Conservation (phyloP, 345 rosid genomes). For the Aquilaria sinensis region DNA sequence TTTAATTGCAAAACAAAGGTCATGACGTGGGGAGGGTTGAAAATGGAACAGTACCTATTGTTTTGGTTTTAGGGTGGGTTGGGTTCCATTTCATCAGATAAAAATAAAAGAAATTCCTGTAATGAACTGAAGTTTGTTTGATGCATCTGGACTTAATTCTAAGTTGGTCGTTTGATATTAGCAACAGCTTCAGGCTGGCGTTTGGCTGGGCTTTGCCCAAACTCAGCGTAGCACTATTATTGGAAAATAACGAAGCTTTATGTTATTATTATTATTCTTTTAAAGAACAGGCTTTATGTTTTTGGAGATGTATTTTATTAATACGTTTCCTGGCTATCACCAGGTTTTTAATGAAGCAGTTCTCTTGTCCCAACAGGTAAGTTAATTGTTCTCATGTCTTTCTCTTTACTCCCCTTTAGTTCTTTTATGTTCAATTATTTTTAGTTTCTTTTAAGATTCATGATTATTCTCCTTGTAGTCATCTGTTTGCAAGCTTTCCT, state of each 20-base stretch:
- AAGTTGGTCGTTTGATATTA: neutral
- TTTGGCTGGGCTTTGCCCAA: neutral
- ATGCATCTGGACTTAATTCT: neutral
- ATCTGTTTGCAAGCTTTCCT: too few species aligned
- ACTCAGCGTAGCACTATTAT: neutral
- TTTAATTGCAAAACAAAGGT: neutral
- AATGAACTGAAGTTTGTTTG: neutral
- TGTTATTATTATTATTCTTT: conserved; percentile 7
- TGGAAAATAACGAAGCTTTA: neutral
- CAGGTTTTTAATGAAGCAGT: conserved; percentile 97
- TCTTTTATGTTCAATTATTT: neutral
- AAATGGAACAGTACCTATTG: neutral
- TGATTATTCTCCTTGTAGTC: conserved; percentile 4
- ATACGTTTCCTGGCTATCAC: neutral
- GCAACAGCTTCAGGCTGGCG: neutral
- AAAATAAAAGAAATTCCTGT: too few species aligned
- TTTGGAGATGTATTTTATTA: conserved; percentile 11
- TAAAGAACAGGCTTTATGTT: conserved; percentile 6
- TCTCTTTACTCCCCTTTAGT: conserved; percentile 4
- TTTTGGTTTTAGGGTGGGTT: neutral
- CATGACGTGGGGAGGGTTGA: neutral
- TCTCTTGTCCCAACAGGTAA: conserved; percentile 80
- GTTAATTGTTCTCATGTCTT: conserved; percentile 2
- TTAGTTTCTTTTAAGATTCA: conserved; percentile 2
- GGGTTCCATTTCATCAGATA: too few species aligned